Base-by-base conservation (phyloP, 805 yeast species). In the Spathaspora passalidarum region DNA sequence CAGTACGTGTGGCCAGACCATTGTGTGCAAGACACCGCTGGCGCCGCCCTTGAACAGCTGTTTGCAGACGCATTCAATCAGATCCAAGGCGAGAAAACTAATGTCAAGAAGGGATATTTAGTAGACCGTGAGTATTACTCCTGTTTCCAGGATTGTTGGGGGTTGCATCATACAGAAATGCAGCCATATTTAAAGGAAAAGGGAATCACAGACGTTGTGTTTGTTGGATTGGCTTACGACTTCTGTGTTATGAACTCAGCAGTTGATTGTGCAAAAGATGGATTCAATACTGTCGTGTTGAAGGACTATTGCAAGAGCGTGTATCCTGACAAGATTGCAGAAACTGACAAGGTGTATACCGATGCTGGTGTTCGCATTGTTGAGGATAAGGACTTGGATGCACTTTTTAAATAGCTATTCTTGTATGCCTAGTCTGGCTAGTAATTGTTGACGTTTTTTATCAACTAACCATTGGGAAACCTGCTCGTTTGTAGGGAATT, bases 1-100 rank as follows among this genome's bases (percentile, higher is more conserved):
- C 82, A 81, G 51, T 72, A 75, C 0, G 72, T 89, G 3, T 91
- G 97, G 97, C 97, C 98, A 0, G 91, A 79, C 45, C 98, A 91
- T 60, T 91, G 97, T 62, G 79, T 91, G 13, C 91, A 88, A 56
- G 72, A 75, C 43, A 73, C 90, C 0, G 41, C 52, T 4, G 98
- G 97, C 0, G 76, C 91, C 0, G 72, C 75, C 32, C 71, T 86
- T 26, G 86, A 88, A 4, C 52, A 62, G 0, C 78, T 69, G 49
- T 70, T 89, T 44, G 53, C 64, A 42, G 58, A 61, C 10, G 56
- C 53, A 1, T 63, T 80, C 44, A 56, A 50, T 47, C 54, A 55
- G 26, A 56, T 73, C 37, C 66, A 68, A 47, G 49, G 51, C 4
- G 59, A 62, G 21, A 62, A 73, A 2, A 46, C 60, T 1, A 47